Percentiles rank a stretch among this genome's conserved stretches.
phyloP scores from a whole-genome alignment of 1,284 basidiomycete species.

The Microbotryum saponariae region DNA sequence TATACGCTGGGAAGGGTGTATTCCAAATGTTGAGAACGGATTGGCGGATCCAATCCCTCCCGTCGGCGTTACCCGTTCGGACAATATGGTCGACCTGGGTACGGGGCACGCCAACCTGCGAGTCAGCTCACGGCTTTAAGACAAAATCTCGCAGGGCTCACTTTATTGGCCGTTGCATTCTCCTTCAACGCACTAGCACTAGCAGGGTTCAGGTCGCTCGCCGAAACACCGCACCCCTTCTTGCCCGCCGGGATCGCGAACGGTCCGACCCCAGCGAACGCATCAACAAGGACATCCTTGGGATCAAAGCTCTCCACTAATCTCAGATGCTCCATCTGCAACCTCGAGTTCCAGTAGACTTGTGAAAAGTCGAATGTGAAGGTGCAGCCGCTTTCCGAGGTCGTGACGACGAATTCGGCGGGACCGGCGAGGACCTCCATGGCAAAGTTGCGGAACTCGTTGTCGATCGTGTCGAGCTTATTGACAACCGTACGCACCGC shows the following conservation, averaged over 20 bases:
- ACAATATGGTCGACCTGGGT: slow-evolving; percentile 60
- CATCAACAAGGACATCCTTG: slow-evolving; percentile 73
- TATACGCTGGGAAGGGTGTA: slow-evolving; percentile 53
- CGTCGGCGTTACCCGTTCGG: slow-evolving; percentile 68
- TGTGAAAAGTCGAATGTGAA: slow-evolving; percentile 92
- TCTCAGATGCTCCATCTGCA: slow-evolving; percentile 84
- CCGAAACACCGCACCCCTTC: slow-evolving; percentile 73
- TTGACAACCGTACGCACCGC: slow-evolving; percentile 84
- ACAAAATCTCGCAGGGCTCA: slow-evolving; percentile 39
- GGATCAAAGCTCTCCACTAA: slow-evolving; percentile 63
- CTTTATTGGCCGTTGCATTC: slow-evolving; percentile 69
- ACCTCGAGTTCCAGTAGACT: slow-evolving; percentile 96
- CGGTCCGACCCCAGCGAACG: slow-evolving; percentile 95
- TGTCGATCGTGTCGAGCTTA: slow-evolving; percentile 82
- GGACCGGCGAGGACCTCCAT: slow-evolving; percentile 97
- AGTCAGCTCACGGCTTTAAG: neutral
- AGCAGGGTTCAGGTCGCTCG: slow-evolving; percentile 90
- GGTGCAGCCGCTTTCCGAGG: slow-evolving; percentile 70
- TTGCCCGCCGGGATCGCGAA: slow-evolving; percentile 82
- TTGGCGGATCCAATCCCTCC: slow-evolving; percentile 67
- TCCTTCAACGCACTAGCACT: slow-evolving; percentile 68
- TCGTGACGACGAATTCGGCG: slow-evolving; percentile 71
- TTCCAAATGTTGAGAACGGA: slow-evolving; percentile 53
- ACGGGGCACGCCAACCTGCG: neutral
- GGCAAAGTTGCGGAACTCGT: slow-evolving; percentile 82